phyloP scores from a whole-genome alignment of 75 land plant genomes.

The Pinus albicaulis region DNA sequence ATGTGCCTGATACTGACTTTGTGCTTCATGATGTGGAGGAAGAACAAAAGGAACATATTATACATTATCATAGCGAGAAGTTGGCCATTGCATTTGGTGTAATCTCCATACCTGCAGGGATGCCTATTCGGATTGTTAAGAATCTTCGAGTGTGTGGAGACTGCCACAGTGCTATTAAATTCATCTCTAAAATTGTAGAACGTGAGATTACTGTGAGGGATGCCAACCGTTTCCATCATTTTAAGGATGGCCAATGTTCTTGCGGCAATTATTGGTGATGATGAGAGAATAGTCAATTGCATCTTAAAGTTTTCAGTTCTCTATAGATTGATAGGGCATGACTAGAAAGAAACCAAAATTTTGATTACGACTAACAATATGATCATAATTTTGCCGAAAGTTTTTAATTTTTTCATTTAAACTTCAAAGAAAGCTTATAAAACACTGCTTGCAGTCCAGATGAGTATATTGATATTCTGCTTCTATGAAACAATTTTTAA shows the following conservation, averaged over 20 bases:
- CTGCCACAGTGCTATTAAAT: constrained; percentile 1
- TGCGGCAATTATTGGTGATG: constrained; percentile 6
- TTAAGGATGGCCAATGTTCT: not conserved
- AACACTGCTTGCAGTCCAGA: no score
- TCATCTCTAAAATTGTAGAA: not conserved
- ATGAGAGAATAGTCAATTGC: not conserved
- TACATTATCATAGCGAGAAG: not conserved
- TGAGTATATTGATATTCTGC: no score
- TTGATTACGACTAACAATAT: no score
- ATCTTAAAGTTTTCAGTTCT: no score
- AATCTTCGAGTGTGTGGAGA: constrained; percentile 1
- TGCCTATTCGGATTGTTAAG: not conserved
- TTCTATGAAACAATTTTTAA: no score
- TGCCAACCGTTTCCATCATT: not conserved
- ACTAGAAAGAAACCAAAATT: no score
- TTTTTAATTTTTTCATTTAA: no score
- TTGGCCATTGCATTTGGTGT: constrained; percentile 1
- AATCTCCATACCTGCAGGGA: not conserved
- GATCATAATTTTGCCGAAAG: no score
- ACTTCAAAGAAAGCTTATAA: no score
- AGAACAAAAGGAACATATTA: not conserved
- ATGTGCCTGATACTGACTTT: not conserved
- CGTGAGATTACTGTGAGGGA: constrained; percentile 3
- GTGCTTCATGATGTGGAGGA: constrained; percentile 5
- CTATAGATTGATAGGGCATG: no score